Percentiles rank a stretch among this genome's conserved stretches.
Conservation (phyloP, 2,329 filamentous ascomycete genomes). For the Ophiostoma novo-ulmi region DNA sequence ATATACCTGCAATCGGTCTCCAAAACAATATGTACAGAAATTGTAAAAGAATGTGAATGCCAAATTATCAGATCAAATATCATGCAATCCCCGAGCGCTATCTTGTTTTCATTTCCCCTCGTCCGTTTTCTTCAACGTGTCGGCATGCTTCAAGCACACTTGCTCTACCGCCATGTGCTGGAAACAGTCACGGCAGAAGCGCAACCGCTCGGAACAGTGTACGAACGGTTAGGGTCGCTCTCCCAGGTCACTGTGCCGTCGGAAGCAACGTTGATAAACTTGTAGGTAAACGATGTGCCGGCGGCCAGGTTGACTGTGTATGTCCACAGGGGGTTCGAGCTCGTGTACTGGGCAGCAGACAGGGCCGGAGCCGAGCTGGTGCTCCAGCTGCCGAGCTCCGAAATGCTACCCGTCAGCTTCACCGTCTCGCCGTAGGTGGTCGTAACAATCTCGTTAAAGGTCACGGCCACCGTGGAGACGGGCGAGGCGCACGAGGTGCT, state of each 20-base stretch:
- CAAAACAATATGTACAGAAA: neutral
- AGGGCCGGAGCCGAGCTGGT: conserved; percentile 50
- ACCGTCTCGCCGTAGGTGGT: conserved; percentile 60
- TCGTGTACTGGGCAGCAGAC: conserved; percentile 55
- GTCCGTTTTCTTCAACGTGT: neutral
- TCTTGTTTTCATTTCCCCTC: neutral
- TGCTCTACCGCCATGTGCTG: conserved; percentile 21
- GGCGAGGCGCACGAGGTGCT: conserved; percentile 16
- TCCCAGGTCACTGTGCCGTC: conserved; percentile 60
- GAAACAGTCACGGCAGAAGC: conserved; percentile 9
- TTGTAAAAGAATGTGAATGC: neutral
- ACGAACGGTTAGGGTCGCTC: conserved; percentile 50
- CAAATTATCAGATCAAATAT: neutral
- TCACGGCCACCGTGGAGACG: conserved; percentile 52
- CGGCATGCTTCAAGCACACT: neutral
- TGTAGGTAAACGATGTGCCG: conserved; percentile 58
- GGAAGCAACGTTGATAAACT: conserved; percentile 57
- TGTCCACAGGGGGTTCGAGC: conserved; percentile 57
- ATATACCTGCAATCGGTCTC: neutral
- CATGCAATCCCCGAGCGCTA: neutral
- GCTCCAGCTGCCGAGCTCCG: conserved; percentile 60
- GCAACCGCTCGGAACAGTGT: conserved; percentile 31
- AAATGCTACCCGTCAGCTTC: conserved; percentile 57
- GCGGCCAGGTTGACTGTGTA: conserved; percentile 50
- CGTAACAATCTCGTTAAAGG: conserved; percentile 54